Conservation (phyloP, 1,284 basidiomycete genomes). For the Stereum hirsutum region DNA sequence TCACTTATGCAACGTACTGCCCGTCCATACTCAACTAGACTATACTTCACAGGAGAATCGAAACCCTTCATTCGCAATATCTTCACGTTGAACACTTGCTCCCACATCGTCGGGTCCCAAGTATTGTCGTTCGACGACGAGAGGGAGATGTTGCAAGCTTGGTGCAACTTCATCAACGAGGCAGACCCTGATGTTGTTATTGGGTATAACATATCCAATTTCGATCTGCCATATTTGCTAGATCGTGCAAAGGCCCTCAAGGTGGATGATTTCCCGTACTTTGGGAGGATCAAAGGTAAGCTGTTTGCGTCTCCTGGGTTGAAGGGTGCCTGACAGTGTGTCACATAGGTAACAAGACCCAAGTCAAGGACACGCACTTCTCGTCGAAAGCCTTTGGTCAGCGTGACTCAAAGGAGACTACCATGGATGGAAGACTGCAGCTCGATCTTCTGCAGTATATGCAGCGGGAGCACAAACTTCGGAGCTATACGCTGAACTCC, state of each 20-base stretch:
- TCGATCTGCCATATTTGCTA: constrained; percentile 91
- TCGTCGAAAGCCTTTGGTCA: constrained; percentile 94
- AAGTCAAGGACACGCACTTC: constrained; percentile 88
- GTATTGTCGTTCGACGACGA: constrained; percentile 84
- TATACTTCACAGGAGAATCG: constrained; percentile 55
- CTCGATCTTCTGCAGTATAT: constrained; percentile 93
- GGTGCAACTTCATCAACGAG: constrained; percentile 80
- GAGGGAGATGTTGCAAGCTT: constrained; percentile 59
- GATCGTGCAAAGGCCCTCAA: constrained; percentile 83
- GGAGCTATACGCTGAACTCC: constrained; percentile 92
- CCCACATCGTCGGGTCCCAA: constrained; percentile 91
- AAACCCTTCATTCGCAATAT: constrained; percentile 92
- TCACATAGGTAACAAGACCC: constrained; percentile 56
- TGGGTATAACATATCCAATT: constrained; percentile 87
- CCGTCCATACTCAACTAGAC: no score
- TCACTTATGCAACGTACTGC: no score
- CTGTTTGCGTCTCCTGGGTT: background rate
- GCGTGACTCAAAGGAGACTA: constrained; percentile 89
- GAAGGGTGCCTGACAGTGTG: background rate
- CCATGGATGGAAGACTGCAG: constrained; percentile 84
- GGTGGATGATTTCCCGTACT: constrained; percentile 59
- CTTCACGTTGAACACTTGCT: constrained; percentile 91
- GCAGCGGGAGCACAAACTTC: constrained; percentile 93
- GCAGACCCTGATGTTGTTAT: constrained; percentile 92
- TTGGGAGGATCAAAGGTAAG: constrained; percentile 74